Evolutionary conservation across 2,329 filamentous ascomycete species (phyloP), one percentile per base, ranked within the genome.

Genomic region (Exophiala viscosa): DNA sequence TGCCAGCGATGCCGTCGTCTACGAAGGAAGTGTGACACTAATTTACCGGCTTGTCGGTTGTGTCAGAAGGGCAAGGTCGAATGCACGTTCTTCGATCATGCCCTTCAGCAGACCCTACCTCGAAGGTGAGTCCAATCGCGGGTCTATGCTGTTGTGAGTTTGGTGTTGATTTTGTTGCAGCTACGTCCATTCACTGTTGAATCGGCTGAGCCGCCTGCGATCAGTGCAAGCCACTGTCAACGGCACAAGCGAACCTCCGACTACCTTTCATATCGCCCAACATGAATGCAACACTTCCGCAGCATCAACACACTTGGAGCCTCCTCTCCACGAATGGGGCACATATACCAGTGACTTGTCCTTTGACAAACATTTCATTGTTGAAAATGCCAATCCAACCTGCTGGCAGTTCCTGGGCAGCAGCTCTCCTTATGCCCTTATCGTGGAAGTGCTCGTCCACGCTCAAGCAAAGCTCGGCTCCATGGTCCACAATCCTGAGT

Each of bases 31-130:
- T 65, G 63, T 48, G 63, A 65, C 45, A 64, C 62, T 11, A 58
- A 61, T 36, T 53, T 65, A 14, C 63, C 63, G 35, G 60, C 62
- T 9, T 65, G 63, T 48, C 56, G 60, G 17, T 54, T 65, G 36
- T 65, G 63, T 52, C 57, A 63, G 43, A 65, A 65, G 41, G 63
- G 62, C n/a, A 63, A 64, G 36, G 63, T 60, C 28, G 63, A 65
- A 34, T 65, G 63, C 41, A 63, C 61, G 31, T 64, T 65, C 41
- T 65, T 62, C 48, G 63, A 65, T 35, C 63, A 65, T 59, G 62
- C 63, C 15, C 45, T 64, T 23, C 60, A 64, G 42, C 59, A 64
- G 45, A 61, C 59, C 38, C 51, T 63, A 17, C 62, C 62, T 13
- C 59, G 62, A 54, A 60, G 58, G 58, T 63, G 52, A 53, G 59